phyloP scores from a whole-genome alignment of 129 eudicot genomes.

The Heracleum sosnowskyi region DNA sequence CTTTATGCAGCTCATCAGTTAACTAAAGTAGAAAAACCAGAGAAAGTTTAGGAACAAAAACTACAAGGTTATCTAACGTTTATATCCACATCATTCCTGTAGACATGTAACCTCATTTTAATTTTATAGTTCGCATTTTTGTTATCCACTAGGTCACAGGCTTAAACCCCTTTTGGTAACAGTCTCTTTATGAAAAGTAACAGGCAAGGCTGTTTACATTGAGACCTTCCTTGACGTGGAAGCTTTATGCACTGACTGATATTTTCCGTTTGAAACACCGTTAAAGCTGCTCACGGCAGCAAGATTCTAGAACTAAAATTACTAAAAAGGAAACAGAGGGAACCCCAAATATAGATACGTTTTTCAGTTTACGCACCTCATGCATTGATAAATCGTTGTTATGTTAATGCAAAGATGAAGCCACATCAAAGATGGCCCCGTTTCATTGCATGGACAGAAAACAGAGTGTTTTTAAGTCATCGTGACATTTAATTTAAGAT shows the following conservation, averaged over 20 bases:
- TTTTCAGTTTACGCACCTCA: not conserved
- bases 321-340: not conserved
- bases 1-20: slow-evolving; percentile 53
- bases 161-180: not conserved
- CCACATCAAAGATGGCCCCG: not conserved
- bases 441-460: too few species aligned
- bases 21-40: slow-evolving; percentile 27
- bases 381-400: not conserved
- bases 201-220: not conserved
- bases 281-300: not conserved
- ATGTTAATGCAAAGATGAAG: not conserved
- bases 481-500: not conserved
- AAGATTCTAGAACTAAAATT: not conserved
- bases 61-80: not conserved
- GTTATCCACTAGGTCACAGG: not conserved
- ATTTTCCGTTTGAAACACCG: not conserved
- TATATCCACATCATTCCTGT: not conserved
- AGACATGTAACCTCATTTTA: not conserved
- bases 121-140: not conserved
- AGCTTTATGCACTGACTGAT: not conserved
- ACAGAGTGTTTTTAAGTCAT: too few species aligned
- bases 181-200: not conserved
- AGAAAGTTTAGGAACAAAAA: not conserved
- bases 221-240: not conserved
- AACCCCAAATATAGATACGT: not conserved